Base-by-base conservation (phyloP, 2,329 filamentous ascomycete species). In the Aspergillus pseudonomiae region DNA sequence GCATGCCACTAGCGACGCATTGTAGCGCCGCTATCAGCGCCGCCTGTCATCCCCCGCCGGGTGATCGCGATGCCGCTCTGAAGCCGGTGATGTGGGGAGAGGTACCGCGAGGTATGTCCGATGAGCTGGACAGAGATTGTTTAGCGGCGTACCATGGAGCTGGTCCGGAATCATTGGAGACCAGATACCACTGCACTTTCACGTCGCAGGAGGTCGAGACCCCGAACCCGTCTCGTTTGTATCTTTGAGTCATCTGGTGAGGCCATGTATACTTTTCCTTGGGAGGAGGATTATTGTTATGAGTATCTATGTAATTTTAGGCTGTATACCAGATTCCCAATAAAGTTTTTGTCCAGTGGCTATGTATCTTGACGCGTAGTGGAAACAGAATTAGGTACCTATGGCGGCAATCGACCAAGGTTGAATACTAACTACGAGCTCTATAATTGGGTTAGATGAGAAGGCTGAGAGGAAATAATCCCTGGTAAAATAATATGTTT, bases 11-110 rank as follows among this genome's bases (percentile, higher is more conserved):
- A 6, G 72, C 71, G 5, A 60, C 64, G 1, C 67, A 66, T 48
- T 74, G 69, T 57, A 75, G 72, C 32, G 73, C 70, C 19, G 75
- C 71, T 0, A 79, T 78, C 24, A 75, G 74, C 57, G 76, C 75
- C 2, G 75, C 75, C 0, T 78, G 73, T 19, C 75, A 76, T 64
- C 65, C 65, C 4, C 63, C 65, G 3, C 55, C 60, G 0, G 41
- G 24, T 2, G 69, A 67, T 43, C 69, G 71, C 12, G 52, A 59
- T 6, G 64, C 64, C 32, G 39, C 71, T 12, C 12, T 63, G 50
- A 67, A 63, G 19, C 70, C 68, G 2, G 65, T 77, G 0, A 67
- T 66, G 63, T 78, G 74, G 75, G 75, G 74, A 6, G 67, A 61
- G 21, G 43, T 66, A 11, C 14, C 41, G n/a, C 24, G 5, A 21